phyloP scores from a whole-genome alignment of 371 early-diverging fungal species.

The Ordospora pajunii region DNA sequence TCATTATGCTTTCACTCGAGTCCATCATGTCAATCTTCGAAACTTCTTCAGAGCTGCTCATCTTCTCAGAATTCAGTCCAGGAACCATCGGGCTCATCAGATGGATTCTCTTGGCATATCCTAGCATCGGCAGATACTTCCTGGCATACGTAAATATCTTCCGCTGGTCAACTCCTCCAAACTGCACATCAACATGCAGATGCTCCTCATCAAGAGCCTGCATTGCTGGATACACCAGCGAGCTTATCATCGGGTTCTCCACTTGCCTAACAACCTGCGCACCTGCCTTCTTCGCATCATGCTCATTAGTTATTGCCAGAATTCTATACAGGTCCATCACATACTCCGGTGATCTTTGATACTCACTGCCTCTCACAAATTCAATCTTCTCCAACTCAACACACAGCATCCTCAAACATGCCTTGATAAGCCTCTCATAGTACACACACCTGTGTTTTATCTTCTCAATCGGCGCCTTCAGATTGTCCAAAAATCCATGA shows the following conservation, averaged over 20 bases:
- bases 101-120: slow-evolving; percentile 91
- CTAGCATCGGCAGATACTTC: slow-evolving; percentile 83
- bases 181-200: slow-evolving; percentile 89
- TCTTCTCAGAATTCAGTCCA: slow-evolving; percentile 86
- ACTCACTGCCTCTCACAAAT: slow-evolving; percentile 81
- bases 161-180: slow-evolving; percentile 98
- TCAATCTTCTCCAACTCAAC: slow-evolving; percentile 72
- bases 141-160: slow-evolving; percentile 97
- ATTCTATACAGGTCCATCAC: slow-evolving; percentile 84
- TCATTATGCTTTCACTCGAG: slow-evolving; percentile 69
- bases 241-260: slow-evolving; percentile 78
- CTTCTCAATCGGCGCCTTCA: slow-evolving; percentile 88
- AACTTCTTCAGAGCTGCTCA: slow-evolving; percentile 89
- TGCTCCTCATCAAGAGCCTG: slow-evolving; percentile 98
- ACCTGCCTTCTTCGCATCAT: slow-evolving; percentile 96
- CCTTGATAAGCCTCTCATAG: slow-evolving; percentile 82
- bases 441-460: slow-evolving; percentile 77
- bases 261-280: slow-evolving; percentile 98
- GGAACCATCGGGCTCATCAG: slow-evolving; percentile 99
- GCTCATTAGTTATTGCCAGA: slow-evolving; percentile 74
- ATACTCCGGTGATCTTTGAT: slow-evolving; percentile 76
- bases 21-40: slow-evolving; percentile 96
- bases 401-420: slow-evolving; percentile 74
- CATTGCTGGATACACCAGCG: slow-evolving; percentile 91
- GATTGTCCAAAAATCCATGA: slow-evolving; percentile 95